phyloP scores from a whole-genome alignment of 106 monocot species.

The Ottelia alismoides region DNA sequence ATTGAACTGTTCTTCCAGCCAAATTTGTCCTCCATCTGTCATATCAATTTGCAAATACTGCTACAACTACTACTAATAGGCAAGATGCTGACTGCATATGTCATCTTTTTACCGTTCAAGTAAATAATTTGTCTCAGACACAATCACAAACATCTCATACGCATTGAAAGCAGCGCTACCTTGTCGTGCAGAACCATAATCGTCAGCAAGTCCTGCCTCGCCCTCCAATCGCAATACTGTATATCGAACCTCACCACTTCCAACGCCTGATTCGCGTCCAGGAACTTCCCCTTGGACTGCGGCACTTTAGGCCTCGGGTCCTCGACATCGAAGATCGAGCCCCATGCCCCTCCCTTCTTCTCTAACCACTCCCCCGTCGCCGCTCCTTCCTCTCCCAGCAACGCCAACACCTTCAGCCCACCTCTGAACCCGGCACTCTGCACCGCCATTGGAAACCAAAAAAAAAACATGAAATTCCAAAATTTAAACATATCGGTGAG shows the following conservation, averaged over 20 bases:
- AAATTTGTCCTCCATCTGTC: too few species aligned
- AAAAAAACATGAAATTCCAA: not conserved
- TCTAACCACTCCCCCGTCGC: slow-evolving; percentile 23
- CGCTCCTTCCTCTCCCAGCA: slow-evolving; percentile 37
- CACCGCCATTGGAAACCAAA: too few species aligned
- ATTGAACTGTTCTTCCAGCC: too few species aligned
- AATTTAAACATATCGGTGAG: not conserved
- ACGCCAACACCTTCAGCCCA: slow-evolving; percentile 44
- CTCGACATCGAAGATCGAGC: slow-evolving; percentile 78
- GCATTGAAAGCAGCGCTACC: slow-evolving; percentile 18
- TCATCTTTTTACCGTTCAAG: too few species aligned
- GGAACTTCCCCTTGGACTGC: slow-evolving; percentile 37
- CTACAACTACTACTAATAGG: too few species aligned
- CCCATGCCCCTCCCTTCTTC: slow-evolving; percentile 51
- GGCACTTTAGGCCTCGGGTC: slow-evolving; percentile 55
- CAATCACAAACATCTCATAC: too few species aligned
- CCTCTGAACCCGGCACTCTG: slow-evolving; percentile 12
- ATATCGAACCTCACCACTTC: slow-evolving; percentile 94
- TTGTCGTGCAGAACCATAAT: slow-evolving; percentile 95
- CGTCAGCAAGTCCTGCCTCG: slow-evolving; percentile 74
- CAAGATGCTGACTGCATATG: too few species aligned
- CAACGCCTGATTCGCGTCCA: slow-evolving; percentile 77
- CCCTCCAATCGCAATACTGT: slow-evolving; percentile 93
- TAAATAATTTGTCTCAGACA: too few species aligned
- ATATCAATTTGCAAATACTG: too few species aligned